phyloP scores from a whole-genome alignment of 495 filamentous ascomycete genomes.

The Pyrenopolyporus hunteri region DNA sequence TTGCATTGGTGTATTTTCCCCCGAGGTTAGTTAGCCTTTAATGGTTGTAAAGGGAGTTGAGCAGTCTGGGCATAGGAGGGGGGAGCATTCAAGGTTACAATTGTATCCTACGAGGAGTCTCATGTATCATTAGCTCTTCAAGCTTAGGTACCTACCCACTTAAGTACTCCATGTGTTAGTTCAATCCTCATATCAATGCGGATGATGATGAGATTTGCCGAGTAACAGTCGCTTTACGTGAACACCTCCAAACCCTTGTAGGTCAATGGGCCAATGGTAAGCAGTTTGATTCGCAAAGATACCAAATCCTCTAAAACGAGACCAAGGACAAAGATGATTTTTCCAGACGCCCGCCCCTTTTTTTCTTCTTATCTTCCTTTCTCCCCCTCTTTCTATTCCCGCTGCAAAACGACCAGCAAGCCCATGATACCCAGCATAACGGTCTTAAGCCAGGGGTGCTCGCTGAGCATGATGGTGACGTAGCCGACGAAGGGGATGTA shows the following conservation, averaged over 20 bases:
- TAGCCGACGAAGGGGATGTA: constrained; percentile 97
- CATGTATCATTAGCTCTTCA: too few relatives aligned
- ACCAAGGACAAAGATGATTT: neutral
- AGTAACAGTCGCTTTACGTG: too few relatives aligned
- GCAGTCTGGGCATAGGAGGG: too few relatives aligned
- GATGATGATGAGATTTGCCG: too few relatives aligned
- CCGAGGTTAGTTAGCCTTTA: too few relatives aligned
- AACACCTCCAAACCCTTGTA: too few relatives aligned
- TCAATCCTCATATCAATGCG: too few relatives aligned
- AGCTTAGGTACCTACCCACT: too few relatives aligned
- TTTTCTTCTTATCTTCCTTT: neutral
- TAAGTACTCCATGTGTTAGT: too few relatives aligned
- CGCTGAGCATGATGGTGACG: constrained; percentile 94
- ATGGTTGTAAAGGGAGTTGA: too few relatives aligned
- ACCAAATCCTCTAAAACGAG: neutral
- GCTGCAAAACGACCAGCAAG: constrained; percentile 87
- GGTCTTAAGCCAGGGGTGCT: constrained; percentile 97
- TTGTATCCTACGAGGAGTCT: too few relatives aligned
- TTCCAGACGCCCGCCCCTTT: neutral
- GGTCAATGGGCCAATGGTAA: neutral
- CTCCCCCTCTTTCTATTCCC: constrained; percentile 62
- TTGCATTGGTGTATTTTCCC: neutral
- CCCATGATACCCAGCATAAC: constrained; percentile 95
- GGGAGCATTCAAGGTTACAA: too few relatives aligned
- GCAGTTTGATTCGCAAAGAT: neutral